A percentile compares a stretch with the other conserved stretches of the same genome.
These are phyloP conservation scores for Eruca vesicaria DNA, from an alignment of 441 rosid species.

Conservation along the genomic window DNA sequence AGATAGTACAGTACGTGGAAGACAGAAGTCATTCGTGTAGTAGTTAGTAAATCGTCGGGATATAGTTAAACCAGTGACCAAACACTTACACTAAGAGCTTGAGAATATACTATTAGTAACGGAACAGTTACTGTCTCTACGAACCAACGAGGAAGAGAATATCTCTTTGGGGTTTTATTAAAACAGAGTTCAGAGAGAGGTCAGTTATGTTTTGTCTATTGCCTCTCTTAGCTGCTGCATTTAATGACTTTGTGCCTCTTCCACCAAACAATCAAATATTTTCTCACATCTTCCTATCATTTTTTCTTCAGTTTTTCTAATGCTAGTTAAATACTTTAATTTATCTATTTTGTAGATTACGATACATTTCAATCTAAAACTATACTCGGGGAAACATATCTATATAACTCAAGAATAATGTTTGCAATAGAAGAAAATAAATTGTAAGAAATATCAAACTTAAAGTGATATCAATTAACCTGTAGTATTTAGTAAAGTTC, in stretches of 20 bases:
- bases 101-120: conserved; percentile 10
- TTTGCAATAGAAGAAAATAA: background rate
- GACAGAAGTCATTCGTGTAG: conserved; percentile 20
- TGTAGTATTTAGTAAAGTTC: background rate
- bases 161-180: conserved; percentile 13
- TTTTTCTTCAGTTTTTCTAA: background rate
- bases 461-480: background rate
- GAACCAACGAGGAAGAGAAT: conserved; percentile 38
- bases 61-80: conserved; percentile 24
- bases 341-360: background rate
- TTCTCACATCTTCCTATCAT: background rate
- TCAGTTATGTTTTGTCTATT: conserved; percentile 25
- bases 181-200: conserved; percentile 15
- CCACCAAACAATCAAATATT: background rate
- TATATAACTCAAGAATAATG: background rate
- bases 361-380: background rate
- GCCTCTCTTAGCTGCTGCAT: background rate
- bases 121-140: conserved; percentile 29
- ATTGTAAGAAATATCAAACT: too few species aligned
- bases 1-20: conserved; percentile 16
- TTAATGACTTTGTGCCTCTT: conserved; percentile 16
- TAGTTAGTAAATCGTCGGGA: background rate
- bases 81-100: conserved; percentile 17
- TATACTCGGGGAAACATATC: background rate
- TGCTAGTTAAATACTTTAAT: background rate